A percentile compares a stretch with the other conserved stretches of the same genome.
Conservation (phyloP, 495 filamentous ascomycete species). For the Tuber magnatum region DNA sequence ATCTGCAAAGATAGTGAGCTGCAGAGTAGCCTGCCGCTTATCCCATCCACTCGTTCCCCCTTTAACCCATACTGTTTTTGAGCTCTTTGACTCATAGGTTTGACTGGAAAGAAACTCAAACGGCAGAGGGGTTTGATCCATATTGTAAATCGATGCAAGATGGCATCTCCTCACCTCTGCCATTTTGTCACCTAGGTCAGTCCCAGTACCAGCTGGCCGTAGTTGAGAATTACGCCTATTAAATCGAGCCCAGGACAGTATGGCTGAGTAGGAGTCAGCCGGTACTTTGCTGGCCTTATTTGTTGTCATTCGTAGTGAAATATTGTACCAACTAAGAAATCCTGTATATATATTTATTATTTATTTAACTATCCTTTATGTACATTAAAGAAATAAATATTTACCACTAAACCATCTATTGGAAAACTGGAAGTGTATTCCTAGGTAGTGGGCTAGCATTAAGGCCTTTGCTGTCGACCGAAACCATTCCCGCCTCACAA, state of each 20-base stretch:
- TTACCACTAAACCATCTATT: background rate
- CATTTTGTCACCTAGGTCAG: background rate
- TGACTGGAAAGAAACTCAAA: constrained; percentile 7
- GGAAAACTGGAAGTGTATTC: background rate
- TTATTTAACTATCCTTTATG: background rate
- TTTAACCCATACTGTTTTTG: constrained; percentile 1
- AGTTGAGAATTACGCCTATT: background rate
- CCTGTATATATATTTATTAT: background rate
- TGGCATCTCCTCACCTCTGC: background rate
- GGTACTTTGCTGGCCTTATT: background rate
- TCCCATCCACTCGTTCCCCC: background rate
- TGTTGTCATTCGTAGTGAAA: background rate
- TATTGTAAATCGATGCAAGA: background rate
- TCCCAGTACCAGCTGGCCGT: too few relatives aligned
- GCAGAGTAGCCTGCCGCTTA: constrained; percentile 8
- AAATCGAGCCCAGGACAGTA: background rate
- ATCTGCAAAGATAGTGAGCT: constrained; percentile 14
- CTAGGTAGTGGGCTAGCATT: background rate
- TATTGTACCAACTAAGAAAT: background rate
- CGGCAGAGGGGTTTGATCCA: constrained; percentile 7
- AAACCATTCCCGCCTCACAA: background rate
- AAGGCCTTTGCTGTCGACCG: background rate
- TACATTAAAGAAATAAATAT: background rate
- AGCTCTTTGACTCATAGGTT: background rate
- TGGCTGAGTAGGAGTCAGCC: background rate